A percentile compares a stretch with the other conserved stretches of the same genome.
phyloP scores from a whole-genome alignment of 2,329 filamentous ascomycete species.

The Pseudogymnoascus sp. region DNA sequence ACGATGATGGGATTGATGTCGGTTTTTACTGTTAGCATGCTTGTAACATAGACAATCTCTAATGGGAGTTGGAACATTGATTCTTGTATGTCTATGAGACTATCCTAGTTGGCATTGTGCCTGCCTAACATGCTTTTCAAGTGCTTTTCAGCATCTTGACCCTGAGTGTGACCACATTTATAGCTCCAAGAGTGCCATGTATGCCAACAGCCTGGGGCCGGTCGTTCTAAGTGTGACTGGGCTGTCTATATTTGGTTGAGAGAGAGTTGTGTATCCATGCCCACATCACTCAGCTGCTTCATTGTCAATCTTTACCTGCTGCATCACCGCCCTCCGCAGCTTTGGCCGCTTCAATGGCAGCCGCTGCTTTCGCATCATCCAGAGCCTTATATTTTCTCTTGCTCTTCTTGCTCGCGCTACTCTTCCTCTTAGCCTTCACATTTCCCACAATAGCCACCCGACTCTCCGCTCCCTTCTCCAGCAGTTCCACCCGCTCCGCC shows the following conservation, averaged over 20 bases:
- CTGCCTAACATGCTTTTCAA: not conserved
- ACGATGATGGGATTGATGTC: constrained; percentile 12
- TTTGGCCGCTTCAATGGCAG: not conserved
- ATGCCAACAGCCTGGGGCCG: not conserved
- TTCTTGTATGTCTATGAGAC: constrained; percentile 13
- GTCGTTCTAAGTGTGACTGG: no score
- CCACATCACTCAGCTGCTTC: not conserved
- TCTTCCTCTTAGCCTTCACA: constrained; percentile 59
- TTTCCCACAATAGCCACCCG: constrained; percentile 57
- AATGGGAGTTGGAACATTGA: constrained; percentile 10
- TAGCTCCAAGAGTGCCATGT: not conserved
- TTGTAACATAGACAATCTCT: constrained; percentile 9
- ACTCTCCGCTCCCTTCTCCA: constrained; percentile 63
- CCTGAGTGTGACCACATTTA: not conserved
- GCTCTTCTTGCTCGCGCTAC: constrained; percentile 73
- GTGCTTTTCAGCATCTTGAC: not conserved
- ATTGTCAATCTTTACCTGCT: not conserved
- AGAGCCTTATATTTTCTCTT: constrained; percentile 68
- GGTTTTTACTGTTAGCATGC: constrained; percentile 11
- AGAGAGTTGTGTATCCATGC: not conserved
- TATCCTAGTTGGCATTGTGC: constrained; percentile 11
- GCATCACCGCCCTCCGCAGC: not conserved
- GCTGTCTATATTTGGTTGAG: not conserved
- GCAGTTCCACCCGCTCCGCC: constrained; percentile 50
- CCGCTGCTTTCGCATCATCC: constrained; percentile 24